Percentiles rank a stretch among this genome's conserved stretches.
These are phyloP conservation scores for Juglanconis oblonga DNA, from an alignment of 2,329 filamentous ascomycete genomes.

Conservation along the genomic window DNA sequence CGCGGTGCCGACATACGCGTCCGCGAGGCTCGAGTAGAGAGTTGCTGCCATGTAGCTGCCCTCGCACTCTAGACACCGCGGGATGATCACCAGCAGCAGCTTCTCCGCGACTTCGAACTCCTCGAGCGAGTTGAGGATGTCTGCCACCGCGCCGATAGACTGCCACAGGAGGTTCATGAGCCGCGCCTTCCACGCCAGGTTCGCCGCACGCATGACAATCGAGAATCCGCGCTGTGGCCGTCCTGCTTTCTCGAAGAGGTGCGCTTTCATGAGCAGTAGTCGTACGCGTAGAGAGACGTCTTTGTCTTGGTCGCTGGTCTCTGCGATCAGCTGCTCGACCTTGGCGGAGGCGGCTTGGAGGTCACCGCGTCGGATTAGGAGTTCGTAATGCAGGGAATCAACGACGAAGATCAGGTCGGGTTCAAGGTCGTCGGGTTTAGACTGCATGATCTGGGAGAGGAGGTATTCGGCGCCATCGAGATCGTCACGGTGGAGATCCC, in stretches of 20 bases:
- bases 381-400: conserved; percentile 52
- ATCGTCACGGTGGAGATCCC: conserved; percentile 56
- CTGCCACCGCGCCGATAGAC: conserved; percentile 63
- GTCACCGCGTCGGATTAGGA: conserved; percentile 46
- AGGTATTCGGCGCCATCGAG: conserved; percentile 49
- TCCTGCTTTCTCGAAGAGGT: conserved; percentile 65
- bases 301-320: conserved; percentile 42
- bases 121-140: conserved; percentile 64
- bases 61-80: conserved; percentile 72
- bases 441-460: conserved; percentile 51
- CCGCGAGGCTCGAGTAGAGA: conserved; percentile 69
- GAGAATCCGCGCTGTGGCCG: conserved; percentile 74
- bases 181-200: conserved; percentile 67
- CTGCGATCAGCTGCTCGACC: conserved; percentile 42
- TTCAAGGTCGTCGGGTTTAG: conserved; percentile 47
- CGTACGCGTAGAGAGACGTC: conserved; percentile 65
- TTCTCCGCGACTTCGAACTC: conserved; percentile 67
- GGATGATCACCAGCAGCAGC: conserved; percentile 67
- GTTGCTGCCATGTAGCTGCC: conserved; percentile 60
- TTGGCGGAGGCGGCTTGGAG: conserved; percentile 46
- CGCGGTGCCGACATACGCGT: conserved; percentile 76
- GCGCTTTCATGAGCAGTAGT: conserved; percentile 70
- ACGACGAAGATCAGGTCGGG: conserved; percentile 50
- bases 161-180: conserved; percentile 71
- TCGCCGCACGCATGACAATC: conserved; percentile 70